Base-by-base conservation (phyloP, 345 rosid species). In the Brassica carinata region DNA sequence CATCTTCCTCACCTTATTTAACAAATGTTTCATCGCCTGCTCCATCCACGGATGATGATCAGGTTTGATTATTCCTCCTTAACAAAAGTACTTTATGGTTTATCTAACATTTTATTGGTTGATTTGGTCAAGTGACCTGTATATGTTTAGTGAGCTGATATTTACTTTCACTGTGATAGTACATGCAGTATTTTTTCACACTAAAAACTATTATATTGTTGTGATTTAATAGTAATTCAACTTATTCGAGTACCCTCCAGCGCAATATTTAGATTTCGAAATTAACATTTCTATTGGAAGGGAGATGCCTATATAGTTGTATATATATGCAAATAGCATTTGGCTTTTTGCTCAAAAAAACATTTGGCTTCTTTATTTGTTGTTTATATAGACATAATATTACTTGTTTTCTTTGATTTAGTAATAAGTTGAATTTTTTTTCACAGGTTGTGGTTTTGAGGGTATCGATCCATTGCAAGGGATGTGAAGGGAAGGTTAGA, bases 401-500 rank as follows among this genome's bases (percentile, higher is more conserved):
- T 8, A 38, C 11, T 34, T 64, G 11, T 65, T 0, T 51, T 7
- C 4, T 8, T 11, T 75, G n/a, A 2, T 48, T 33, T 31, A 18
- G 51, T 18, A 64, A 19, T 3, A 45, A 36, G 31, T 14, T 9
- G 26, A 67, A 19, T 53, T n/a, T 5, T 3, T 61, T 26, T 5
- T 83, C 26, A 23, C 26, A 91, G 97, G 93, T 95, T 62, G 99
- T 95, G 77, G 96, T 92, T 65, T 85, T 95, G 84, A 87, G 89
- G 85, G 96, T 95, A 64, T 90, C 99, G 53, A 91, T 95, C 66
- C 94, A 95, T 75, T 95, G 99, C 91, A 90, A 90, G 79, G 99
- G 98, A 8, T 95, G 99, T 79, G 99, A 95, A 89, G 94, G 92
- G 78, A 95, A 92, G 86, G 90, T 95, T 33, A 84, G 93, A 83